phyloP scores from a whole-genome alignment of 371 early-diverging fungal genomes.

The Capillidium heterosporum region DNA sequence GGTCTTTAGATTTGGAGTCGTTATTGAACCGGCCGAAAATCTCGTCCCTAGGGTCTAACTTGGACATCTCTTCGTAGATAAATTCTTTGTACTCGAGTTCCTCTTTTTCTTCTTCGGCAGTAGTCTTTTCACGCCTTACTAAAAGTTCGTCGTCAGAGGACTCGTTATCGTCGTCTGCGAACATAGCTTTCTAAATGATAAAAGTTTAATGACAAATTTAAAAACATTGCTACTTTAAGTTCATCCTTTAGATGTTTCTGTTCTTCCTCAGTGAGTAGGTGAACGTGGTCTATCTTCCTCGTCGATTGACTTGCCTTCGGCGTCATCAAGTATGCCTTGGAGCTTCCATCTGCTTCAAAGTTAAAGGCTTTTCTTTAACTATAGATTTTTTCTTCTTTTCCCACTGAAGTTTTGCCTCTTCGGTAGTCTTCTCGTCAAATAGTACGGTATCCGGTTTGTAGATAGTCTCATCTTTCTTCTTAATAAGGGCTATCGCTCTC shows the following conservation, averaged over 20 bases:
- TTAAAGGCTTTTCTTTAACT: constrained; percentile 28
- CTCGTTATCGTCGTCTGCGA: constrained; percentile 19
- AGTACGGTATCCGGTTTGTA: constrained; percentile 57
- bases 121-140: constrained; percentile 42
- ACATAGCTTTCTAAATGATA: constrained; percentile 13
- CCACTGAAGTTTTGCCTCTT: constrained; percentile 36
- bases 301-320: constrained; percentile 32
- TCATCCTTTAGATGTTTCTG: constrained; percentile 60
- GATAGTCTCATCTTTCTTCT: constrained; percentile 53
- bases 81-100: constrained; percentile 71
- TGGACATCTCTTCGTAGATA: constrained; percentile 52
- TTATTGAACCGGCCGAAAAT: constrained; percentile 41
- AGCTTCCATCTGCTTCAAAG: constrained; percentile 64
- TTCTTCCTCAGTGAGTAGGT: constrained; percentile 53
- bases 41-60: constrained; percentile 3
- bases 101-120: constrained; percentile 51
- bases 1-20: constrained; percentile 23
- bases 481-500: constrained; percentile 68
- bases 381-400: constrained; percentile 28
- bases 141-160: constrained; percentile 56
- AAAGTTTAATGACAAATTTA: background rate
- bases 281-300: constrained; percentile 10
- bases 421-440: constrained; percentile 43
- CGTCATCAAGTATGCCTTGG: constrained; percentile 44
- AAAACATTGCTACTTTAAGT: constrained; percentile 22